phyloP scores from a whole-genome alignment of 495 filamentous ascomycete genomes.

The Penicillium malachiteum region DNA sequence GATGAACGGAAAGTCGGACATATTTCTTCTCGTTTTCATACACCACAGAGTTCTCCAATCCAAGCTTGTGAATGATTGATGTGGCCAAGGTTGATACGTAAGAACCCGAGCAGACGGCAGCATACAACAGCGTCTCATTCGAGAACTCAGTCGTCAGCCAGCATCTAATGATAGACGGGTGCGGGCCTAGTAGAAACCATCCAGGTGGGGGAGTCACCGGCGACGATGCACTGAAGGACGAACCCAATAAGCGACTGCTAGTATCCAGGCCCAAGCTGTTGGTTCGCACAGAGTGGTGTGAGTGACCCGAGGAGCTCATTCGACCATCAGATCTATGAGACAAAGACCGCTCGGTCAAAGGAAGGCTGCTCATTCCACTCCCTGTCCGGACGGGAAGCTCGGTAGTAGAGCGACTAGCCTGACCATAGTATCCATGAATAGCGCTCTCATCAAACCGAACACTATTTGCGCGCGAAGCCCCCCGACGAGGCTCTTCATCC shows the following conservation, averaged over 20 bases:
- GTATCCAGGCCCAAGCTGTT: constrained; percentile 79
- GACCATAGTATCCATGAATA: constrained; percentile 84
- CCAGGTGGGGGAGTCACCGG: constrained; percentile 73
- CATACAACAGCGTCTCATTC: constrained; percentile 82
- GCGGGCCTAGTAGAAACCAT: constrained; percentile 77
- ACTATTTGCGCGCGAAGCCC: constrained; percentile 92
- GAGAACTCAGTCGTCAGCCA: constrained; percentile 89
- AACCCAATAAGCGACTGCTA: constrained; percentile 62
- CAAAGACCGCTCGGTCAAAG: constrained; percentile 81
- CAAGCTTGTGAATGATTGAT: constrained; percentile 68
- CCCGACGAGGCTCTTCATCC: constrained; percentile 89
- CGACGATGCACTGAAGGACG: constrained; percentile 63
- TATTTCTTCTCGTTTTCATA: constrained; percentile 60
- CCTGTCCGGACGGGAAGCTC: constrained; percentile 76
- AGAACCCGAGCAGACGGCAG: constrained; percentile 88
- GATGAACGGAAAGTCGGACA: constrained; percentile 77
- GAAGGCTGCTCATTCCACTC: constrained; percentile 78
- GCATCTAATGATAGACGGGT: constrained; percentile 91
- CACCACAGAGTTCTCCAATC: constrained; percentile 64
- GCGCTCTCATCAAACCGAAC: constrained; percentile 99
- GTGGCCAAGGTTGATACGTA: constrained; percentile 77
- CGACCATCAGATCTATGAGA: constrained; percentile 98
- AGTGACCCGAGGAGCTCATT: constrained; percentile 86
- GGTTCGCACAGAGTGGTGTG: constrained; percentile 74
- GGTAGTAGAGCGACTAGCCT: constrained; percentile 72